Base-by-base conservation (phyloP, 345 rosid genomes). In the Brassica carinata region DNA sequence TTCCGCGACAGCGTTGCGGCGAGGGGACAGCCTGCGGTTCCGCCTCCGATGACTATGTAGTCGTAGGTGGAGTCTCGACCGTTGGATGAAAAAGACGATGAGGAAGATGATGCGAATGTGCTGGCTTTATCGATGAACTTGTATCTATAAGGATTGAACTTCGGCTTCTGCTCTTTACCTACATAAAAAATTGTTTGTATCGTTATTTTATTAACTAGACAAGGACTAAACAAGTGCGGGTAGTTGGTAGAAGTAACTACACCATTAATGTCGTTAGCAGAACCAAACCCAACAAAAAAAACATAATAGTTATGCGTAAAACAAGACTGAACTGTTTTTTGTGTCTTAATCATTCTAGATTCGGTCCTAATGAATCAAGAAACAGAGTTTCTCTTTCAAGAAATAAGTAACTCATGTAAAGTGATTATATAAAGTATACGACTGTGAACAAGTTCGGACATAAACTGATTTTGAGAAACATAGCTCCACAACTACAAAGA, bases 1-100 rank as follows among this genome's bases (percentile, higher is more conserved):
- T 92, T 90, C 15, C 51, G 89, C 7, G 99, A 93, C 13, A 96
- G 88, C 55, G 99, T 96, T 51, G 98, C 88, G 5, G 98, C 99
- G 3, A 96, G 78, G 26, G 99, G 99, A 40, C 99, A 96, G 14
- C 98, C 99, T 0, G 99, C 99, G 29, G 99, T 90, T 65, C 99
- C 99, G 0, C 99, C 99, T 2, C 99, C 99, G 17, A 92, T 90
- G 10, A 96, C 75, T 80, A 96, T 92, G 85, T 96, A 96, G 76
- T 96, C 99, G 67, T 85, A 96, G 2, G 69, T 77, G 1, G 64
- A 75, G 29, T 78, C 91, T n/a, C 80, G 79, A n/a, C 86, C 79
- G 53, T 57, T 85, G 51, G 90, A 79, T 76, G 95, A 87, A 43
- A 71, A 87, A 0, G 87, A 90, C 17, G 91, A 87, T 6, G 97